These are phyloP conservation scores for Plasmodium coatneyi DNA, from an alignment of 169 alveolate species.

Conservation along the genomic window DNA sequence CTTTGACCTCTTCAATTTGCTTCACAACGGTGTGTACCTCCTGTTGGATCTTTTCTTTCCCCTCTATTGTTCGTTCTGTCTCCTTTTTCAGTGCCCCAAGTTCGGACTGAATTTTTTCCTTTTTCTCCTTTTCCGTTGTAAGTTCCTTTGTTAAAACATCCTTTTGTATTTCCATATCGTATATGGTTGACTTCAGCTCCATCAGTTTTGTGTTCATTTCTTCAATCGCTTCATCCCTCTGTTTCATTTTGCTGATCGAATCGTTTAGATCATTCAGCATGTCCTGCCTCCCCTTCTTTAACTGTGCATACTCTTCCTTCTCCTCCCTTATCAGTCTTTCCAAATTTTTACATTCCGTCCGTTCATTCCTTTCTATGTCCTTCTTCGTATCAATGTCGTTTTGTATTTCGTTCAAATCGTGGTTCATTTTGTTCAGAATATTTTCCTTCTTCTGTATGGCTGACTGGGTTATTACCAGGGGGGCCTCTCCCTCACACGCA, in stretches of 20 bases:
- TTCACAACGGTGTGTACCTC: not conserved
- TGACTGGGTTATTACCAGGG: not conserved
- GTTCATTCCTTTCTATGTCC: conserved; percentile 13
- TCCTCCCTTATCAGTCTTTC: conserved; percentile 30
- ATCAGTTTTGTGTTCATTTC: conserved; percentile 38
- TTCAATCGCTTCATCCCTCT: conserved; percentile 60
- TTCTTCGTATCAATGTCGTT: conserved; percentile 13
- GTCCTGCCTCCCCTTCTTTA: conserved; percentile 21
- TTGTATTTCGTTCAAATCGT: conserved; percentile 33
- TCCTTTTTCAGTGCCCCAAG: conserved; percentile 25
- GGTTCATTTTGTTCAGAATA: conserved; percentile 41
- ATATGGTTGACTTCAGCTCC: conserved; percentile 12
- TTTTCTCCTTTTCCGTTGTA: conserved; percentile 29
- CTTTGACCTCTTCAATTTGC: conserved; percentile 4
- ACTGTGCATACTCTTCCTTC: not conserved
- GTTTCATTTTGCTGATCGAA: conserved; percentile 29
- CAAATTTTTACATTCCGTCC: conserved; percentile 11
- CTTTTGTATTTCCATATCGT: conserved; percentile 18
- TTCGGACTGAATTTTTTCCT: conserved; percentile 28
- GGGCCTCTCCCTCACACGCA: not conserved
- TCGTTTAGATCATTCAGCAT: conserved; percentile 27
- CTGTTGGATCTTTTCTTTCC: not conserved
- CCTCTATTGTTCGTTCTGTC: not conserved
- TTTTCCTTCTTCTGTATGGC: conserved; percentile 33
- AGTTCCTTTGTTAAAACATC: conserved; percentile 8